Evolutionary conservation across 2,329 filamentous ascomycete species (phyloP), one percentile per base, ranked within the genome.

Genomic region (Fusarium acutatum): DNA sequence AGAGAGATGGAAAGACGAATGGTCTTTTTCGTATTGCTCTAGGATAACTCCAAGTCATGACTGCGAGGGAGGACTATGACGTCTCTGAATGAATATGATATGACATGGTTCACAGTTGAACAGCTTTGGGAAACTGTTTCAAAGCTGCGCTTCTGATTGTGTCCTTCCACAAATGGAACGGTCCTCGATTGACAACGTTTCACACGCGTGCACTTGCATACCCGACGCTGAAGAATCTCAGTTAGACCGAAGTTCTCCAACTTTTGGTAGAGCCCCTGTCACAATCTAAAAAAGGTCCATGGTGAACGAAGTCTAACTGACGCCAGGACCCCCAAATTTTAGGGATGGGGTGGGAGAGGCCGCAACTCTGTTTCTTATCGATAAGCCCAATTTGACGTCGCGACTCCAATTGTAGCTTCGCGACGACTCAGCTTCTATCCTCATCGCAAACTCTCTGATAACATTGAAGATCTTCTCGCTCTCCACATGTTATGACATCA

Each of bases 381-480:
- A 73, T 73, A 73, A 73, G 71, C 15, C 34, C 49, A 53, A 57
- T 52, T 69, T 68, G 67, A 73, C 63, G 63, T 73, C 68, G 71
- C 59, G 60, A 56, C 71, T 68, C 35, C 58, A 41, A 40, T 53
- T 28, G 35, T n/a, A 49, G 52, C 61, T 74, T 71, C 56, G 49
- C 59, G 43, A 58, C 59, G 28, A 43, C 56, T 37, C 30, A 62
- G 40, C 57, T 73, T 63, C 41, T 44, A 66, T 57, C 59, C 34
- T 59, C 54, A 58, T 44, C 56, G 37, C 46, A 58, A 72, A 56
- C 35, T 34, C 38, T 58, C 22, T 38, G 24, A 41, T 32, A 30
- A 52, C 30, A 52, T 46, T 34, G n/a, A 26, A 57, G 20, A 37
- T 54, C 35, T 32, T 67, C 32, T 26, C 52, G n/a, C 41, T 57